Evolutionary conservation across 306 rosid genomes (phyloP).

Genomic region (Sindora glabra): DNA sequence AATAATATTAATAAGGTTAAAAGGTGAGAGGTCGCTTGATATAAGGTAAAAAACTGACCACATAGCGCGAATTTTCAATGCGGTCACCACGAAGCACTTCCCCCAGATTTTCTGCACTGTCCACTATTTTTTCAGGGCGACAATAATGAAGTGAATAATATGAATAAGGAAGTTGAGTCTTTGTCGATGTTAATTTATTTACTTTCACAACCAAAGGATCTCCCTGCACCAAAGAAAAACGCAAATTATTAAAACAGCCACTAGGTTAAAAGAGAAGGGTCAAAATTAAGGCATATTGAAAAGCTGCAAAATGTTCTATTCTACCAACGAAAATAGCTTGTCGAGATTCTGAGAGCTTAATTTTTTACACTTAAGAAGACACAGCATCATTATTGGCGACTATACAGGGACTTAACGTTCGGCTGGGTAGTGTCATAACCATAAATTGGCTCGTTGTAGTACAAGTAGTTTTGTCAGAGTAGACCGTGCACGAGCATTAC

Average conservation of each 20-base stretch:
- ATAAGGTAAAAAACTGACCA: slow-evolving; percentile 43
- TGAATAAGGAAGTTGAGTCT: slow-evolving; percentile 96
- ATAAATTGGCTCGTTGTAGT: too few species aligned
- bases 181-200: slow-evolving; percentile 84
- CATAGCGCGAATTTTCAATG: slow-evolving; percentile 84
- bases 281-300: too few species aligned
- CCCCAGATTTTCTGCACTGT: slow-evolving; percentile 93
- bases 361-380: too few species aligned
- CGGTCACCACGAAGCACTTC: slow-evolving; percentile 99
- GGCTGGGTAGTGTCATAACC: too few species aligned
- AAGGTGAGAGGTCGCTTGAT: not conserved
- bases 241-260: not conserved
- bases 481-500: too few species aligned
- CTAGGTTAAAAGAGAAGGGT: too few species aligned
- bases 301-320: too few species aligned
- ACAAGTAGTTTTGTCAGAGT: too few species aligned
- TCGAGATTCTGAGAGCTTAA: too few species aligned
- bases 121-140: slow-evolving; percentile 53
- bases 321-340: too few species aligned
- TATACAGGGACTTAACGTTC: too few species aligned
- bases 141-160: slow-evolving; percentile 77
- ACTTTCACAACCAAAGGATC: slow-evolving; percentile 85
- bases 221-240: slow-evolving; percentile 55
- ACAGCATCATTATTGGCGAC: too few species aligned
- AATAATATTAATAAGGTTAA: slow-evolving; percentile 8